A percentile compares a stretch with the other conserved stretches of the same genome.
Conservation (phyloP, 2,329 filamentous ascomycete species). For the Chaetomiaceae sp. region DNA sequence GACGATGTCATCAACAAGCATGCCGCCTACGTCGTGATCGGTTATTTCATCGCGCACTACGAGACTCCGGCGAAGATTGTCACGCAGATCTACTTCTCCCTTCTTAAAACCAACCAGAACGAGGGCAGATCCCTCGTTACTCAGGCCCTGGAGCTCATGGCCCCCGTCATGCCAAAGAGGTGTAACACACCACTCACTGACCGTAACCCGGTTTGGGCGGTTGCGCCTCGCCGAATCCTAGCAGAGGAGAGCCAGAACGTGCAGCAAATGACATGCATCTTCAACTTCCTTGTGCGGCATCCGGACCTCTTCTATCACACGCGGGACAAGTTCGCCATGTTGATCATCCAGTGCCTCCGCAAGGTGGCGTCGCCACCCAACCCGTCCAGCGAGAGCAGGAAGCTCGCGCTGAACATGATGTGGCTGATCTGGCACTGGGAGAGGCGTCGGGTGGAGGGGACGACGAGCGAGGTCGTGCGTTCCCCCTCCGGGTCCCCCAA, state of each 20-base stretch:
- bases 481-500: conserved; percentile 63
- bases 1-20: conserved; percentile 99
- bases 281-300: conserved; percentile 91
- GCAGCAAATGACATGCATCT: conserved; percentile 94
- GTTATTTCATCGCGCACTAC: conserved; percentile 95
- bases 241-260: conserved; percentile 92
- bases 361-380: conserved; percentile 82
- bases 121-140: conserved; percentile 89
- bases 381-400: conserved; percentile 85
- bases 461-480: conserved; percentile 33
- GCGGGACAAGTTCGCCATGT: conserved; percentile 79
- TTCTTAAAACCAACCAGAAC: conserved; percentile 89
- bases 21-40: conserved; percentile 92
- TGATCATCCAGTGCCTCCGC: conserved; percentile 81
- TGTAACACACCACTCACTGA: conserved; percentile 63
- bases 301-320: conserved; percentile 92
- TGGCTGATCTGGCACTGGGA: conserved; percentile 91
- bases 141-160: conserved; percentile 88
- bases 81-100: conserved; percentile 85
- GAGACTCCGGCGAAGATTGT: conserved; percentile 96
- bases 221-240: conserved; percentile 82
- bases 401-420: conserved; percentile 84
- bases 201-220: conserved; percentile 77
- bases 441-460: conserved; percentile 66
- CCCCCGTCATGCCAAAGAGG: conserved; percentile 85